Conservation (phyloP, 495 filamentous ascomycete genomes). For the Penicillium canescens region DNA sequence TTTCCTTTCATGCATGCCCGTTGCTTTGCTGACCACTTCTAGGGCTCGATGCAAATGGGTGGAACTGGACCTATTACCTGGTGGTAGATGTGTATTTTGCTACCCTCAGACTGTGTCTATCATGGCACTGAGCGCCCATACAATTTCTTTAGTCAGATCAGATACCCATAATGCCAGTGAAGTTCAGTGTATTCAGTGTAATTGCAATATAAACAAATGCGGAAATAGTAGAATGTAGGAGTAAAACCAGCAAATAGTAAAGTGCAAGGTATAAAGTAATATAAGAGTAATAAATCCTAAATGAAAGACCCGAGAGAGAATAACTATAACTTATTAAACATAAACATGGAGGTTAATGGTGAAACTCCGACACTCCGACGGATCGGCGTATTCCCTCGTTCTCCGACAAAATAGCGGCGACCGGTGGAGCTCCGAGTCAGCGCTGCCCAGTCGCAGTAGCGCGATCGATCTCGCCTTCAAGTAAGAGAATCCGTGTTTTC, state of each 20-base stretch:
- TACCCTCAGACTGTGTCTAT: not conserved
- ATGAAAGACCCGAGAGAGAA: not conserved
- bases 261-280: not conserved
- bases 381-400: constrained; percentile 19
- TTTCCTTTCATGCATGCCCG: not conserved
- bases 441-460: constrained; percentile 16
- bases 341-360: too few relatives aligned
- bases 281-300: not conserved
- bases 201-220: not conserved
- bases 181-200: not conserved
- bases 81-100: constrained; percentile 38
- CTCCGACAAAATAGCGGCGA: constrained; percentile 16
- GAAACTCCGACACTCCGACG: constrained; percentile 22
- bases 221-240: too few relatives aligned
- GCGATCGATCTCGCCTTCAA: constrained; percentile 17
- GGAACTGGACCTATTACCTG: constrained; percentile 50
- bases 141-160: constrained; percentile 21
- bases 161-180: constrained; percentile 22
- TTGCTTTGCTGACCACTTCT: not conserved
- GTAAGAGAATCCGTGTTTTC: too few relatives aligned
- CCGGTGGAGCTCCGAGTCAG: constrained; percentile 17
- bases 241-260: not conserved
- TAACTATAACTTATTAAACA: too few relatives aligned
- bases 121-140: not conserved
- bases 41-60: constrained; percentile 57